Percentiles rank a stretch among this genome's conserved stretches.
Conservation (phyloP, 140 eudicot genomes). For the Ambrosia hybrid region DNA sequence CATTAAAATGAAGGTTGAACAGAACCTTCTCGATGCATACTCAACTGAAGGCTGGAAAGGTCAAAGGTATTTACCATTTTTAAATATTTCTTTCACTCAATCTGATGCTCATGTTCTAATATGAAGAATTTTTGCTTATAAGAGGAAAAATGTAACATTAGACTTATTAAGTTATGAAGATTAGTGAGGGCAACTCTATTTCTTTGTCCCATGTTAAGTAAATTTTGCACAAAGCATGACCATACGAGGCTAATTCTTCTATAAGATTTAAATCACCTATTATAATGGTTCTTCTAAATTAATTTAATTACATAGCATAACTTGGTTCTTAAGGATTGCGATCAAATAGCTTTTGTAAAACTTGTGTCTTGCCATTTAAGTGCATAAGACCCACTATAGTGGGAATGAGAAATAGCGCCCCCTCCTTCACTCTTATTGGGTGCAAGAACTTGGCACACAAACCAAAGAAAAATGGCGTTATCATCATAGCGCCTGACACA, state of each 20-base stretch:
- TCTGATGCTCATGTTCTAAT: neutral
- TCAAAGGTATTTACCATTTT: constrained; percentile 66
- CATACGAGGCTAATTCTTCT: neutral
- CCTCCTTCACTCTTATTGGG: no score
- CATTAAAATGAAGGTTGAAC: constrained; percentile 75
- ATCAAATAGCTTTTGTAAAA: neutral
- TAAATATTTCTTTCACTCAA: constrained; percentile 8
- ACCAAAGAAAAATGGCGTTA: no score
- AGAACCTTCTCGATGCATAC: constrained; percentile 95
- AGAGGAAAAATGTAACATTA: constrained; percentile 7
- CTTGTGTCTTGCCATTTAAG: constrained; percentile 2
- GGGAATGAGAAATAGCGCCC: no score
- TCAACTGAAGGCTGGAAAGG: constrained; percentile 99
- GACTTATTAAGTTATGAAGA: neutral
- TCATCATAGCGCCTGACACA: no score
- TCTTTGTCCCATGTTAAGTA: constrained; percentile 6
- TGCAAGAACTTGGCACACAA: no score
- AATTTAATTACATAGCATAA: neutral
- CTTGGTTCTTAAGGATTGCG: neutral
- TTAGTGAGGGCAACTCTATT: constrained; percentile 10
- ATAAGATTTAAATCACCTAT: constrained; percentile 6
- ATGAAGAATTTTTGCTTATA: neutral
- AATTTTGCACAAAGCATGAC: neutral
- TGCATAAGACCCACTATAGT: neutral
- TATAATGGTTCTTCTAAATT: neutral